Evolutionary conservation across 2,329 filamentous ascomycete genomes (phyloP), one percentile per base, ranked within the genome.

Genomic region (Chaetomium sp.): DNA sequence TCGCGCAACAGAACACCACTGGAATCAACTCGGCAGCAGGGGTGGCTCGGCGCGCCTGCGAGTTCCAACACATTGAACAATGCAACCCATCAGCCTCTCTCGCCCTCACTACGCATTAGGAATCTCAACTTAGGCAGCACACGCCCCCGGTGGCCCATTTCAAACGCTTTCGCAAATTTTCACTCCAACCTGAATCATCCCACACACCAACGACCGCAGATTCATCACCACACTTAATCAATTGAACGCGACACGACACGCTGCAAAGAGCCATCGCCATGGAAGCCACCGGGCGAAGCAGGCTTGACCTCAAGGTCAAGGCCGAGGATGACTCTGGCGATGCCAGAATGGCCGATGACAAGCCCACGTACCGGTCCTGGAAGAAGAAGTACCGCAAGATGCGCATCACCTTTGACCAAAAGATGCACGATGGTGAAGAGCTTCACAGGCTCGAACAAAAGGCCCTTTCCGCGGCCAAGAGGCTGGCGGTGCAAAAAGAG

Each of bases 381-480:
- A 90, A 89, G 80, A 95, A 96, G 75, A 99, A 99, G 77, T 99
- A 95, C 71, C 87, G 88, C 66, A 95, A 95, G 79, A 89, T 94
- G 84, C 86, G 87, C 72, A 79, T 87, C 69, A 77, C 79, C 34
- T 95, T 94, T 67, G 88, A 94, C 64, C 78, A 84, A 50, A 84
- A 83, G 66, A 89, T 91, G 81, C 81, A 86, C 55, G 84, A 89
- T 62, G 88, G 89, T 69, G 94, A 95, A 72, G 81, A 85, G 53
- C 79, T 94, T 58, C 94, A 94, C 72, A 84, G 84, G 65, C 79
- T 88, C 53, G 91, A 94, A 71, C 88, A 89, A 70, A 86, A 87
- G 71, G 88, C 91, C 38, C 84, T 87, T 59, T 84, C 86, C 62
- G 87, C 89, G 4, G 88, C 90, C 27, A 91, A 89, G 70, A 82